Evolutionary conservation across 352 stramenopile species (phyloP).

Genomic region (Globisporangium acanthophoron): DNA sequence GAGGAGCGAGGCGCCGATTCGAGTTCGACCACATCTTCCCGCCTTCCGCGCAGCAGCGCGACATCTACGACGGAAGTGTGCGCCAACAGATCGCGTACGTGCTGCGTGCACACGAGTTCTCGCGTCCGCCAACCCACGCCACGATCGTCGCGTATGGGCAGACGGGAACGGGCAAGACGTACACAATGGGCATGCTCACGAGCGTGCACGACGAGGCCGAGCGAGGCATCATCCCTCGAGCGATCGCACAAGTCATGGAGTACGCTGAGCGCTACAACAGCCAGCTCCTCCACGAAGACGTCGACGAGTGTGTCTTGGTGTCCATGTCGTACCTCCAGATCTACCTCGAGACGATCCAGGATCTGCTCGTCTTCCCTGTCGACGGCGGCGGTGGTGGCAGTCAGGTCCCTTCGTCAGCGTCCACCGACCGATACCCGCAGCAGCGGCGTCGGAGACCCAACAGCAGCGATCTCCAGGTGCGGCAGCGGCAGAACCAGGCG

Average conservation of each 20-base stretch:
- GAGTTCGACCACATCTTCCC: slow-evolving; percentile 65
- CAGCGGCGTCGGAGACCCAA: not conserved
- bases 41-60: slow-evolving; percentile 35
- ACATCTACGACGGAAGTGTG: slow-evolving; percentile 46
- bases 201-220: slow-evolving; percentile 23
- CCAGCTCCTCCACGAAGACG: not conserved
- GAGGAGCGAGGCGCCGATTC: slow-evolving; percentile 32
- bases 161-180: slow-evolving; percentile 71
- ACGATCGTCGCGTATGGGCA: slow-evolving; percentile 69
- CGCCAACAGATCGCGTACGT: slow-evolving; percentile 34
- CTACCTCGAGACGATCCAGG: slow-evolving; percentile 71
- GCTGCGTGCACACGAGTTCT: slow-evolving; percentile 20
- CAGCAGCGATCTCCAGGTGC: slow-evolving; percentile 35
- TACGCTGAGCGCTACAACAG: slow-evolving; percentile 22
- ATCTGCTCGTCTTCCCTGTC: slow-evolving; percentile 34
- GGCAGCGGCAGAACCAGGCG: slow-evolving; percentile 29
- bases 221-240: slow-evolving; percentile 59
- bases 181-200: slow-evolving; percentile 71
- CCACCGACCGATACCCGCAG: not conserved
- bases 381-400: not conserved
- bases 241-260: slow-evolving; percentile 41
- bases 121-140: slow-evolving; percentile 19
- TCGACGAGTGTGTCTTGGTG: slow-evolving; percentile 10
- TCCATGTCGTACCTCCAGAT: slow-evolving; percentile 69
- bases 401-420: not conserved